phyloP scores from a whole-genome alignment of 176 grass and related monocot species.

The Oryza punctata region DNA sequence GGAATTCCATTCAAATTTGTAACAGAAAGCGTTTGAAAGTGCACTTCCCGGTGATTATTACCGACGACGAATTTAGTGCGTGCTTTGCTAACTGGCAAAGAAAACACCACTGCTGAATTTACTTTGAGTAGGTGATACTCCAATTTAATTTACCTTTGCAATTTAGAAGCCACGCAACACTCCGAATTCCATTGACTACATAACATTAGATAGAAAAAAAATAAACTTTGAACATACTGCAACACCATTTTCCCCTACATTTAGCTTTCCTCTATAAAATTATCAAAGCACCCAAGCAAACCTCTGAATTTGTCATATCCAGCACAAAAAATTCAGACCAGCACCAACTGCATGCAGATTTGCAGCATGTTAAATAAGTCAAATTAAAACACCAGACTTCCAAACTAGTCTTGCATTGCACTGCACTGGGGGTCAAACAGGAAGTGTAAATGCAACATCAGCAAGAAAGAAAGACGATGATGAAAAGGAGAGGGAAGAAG shows the following conservation, averaged over 20 bases:
- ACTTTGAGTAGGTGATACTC: constrained; percentile 33
- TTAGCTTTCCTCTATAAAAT: neutral
- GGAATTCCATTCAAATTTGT: neutral
- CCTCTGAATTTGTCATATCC: neutral
- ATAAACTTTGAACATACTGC: neutral
- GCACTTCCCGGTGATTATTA: neutral
- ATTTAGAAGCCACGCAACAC: neutral
- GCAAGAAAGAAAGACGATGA: neutral
- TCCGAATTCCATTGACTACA: neutral
- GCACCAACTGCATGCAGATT: neutral
- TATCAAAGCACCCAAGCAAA: neutral
- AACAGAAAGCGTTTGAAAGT: neutral
- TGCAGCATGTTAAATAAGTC: neutral
- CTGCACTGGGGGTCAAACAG: constrained; percentile 1
- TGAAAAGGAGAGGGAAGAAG: neutral
- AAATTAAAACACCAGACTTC: too few species aligned
- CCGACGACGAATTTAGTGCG: neutral
- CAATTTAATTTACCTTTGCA: constrained; percentile 18
- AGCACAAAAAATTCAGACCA: neutral
- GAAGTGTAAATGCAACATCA: constrained; percentile 19
- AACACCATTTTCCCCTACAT: neutral
- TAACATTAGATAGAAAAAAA: neutral
- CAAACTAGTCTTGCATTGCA: neutral
- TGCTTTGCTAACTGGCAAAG: constrained; percentile 37
- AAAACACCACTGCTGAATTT: neutral